Base-by-base conservation (phyloP, 2,329 filamentous ascomycete genomes). In the Fusarium dlaminii region DNA sequence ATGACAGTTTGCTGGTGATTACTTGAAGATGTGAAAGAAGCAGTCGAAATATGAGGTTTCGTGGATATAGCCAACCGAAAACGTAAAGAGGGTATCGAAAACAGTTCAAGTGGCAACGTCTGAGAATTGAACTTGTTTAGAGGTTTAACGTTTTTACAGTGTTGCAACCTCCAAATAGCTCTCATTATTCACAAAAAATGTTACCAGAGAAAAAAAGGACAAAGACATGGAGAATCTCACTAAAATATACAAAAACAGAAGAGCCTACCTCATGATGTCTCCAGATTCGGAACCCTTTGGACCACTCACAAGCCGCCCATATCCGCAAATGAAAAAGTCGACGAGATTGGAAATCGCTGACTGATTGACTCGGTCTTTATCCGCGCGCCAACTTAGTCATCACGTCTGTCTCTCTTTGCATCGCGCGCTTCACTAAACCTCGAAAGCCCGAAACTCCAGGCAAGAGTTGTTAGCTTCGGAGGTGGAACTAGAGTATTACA, bases 381-480 rank as follows among this genome's bases (percentile, higher is more conserved):
- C 67, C 76, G 76, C 76, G 76, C 76, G 76, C 57, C 64, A 70
- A 39, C 68, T 78, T 69, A 78, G 76, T 78, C 70, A 78, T 74
- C 48, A 30, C 49, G 61, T 42, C 42, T 32, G 18, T 70, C 54
- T 58, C 36, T 32, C 8, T 8, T 43, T 46, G 37, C 22, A 34
- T 22, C 37, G 29, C 27, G 20, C 43, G 39, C 34, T 8, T 66
- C 20, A 37, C 34, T 54, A 27, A 45, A 65, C 20, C 29, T 15
- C 56, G 4, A 63, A 54, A 29, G 22, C 36, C 39, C 65, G 34
- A 39, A 22, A n/a, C 32, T 11, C 7, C 30, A 20, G 11, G 20
- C 17, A 18, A 54, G 4, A 34, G 20, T 27, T 9, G 20, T 30
- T 24, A 10, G 18, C 18, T 48, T 48, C 12, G 29, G 13, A n/a